These are phyloP conservation scores for Ceriops decandra DNA, from an alignment of 345 rosid species.

Conservation along the genomic window DNA sequence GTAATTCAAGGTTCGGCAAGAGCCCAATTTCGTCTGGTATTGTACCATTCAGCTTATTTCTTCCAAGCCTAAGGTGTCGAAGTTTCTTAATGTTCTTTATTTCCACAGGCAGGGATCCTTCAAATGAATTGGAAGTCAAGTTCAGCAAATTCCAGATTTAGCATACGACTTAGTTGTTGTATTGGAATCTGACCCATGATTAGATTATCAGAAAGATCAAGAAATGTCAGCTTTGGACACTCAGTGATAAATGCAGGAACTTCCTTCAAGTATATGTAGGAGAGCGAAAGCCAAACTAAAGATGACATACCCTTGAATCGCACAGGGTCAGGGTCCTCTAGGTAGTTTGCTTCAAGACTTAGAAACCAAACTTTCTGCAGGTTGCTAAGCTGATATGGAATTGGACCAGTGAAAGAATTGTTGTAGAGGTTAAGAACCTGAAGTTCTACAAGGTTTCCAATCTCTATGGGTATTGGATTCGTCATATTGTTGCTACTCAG, in stretches of 20 bases:
- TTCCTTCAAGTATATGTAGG: slow-evolving; percentile 14
- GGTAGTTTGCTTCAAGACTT: slow-evolving; percentile 18
- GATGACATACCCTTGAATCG: slow-evolving; percentile 25
- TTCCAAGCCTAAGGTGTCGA: slow-evolving; percentile 30
- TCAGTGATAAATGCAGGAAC: slow-evolving; percentile 17
- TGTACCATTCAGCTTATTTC: slow-evolving; percentile 25
- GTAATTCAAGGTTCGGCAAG: slow-evolving; percentile 30
- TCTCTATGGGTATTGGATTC: slow-evolving; percentile 36
- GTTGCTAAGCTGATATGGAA: slow-evolving; percentile 29
- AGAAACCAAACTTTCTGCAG: slow-evolving; percentile 20
- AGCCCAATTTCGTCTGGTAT: slow-evolving; percentile 37
- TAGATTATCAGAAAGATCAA: slow-evolving; percentile 27
- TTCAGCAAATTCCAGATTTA: slow-evolving; percentile 28
- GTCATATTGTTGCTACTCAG: slow-evolving; percentile 36
- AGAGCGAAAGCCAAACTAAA: slow-evolving; percentile 18
- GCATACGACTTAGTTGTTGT: slow-evolving; percentile 13
- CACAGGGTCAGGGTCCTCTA: slow-evolving; percentile 20
- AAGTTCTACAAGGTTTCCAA: slow-evolving; percentile 33
- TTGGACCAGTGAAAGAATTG: slow-evolving; percentile 37
- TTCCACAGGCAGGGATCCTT: slow-evolving; percentile 34
- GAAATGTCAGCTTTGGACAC: slow-evolving; percentile 18
- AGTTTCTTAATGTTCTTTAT: slow-evolving; percentile 33
- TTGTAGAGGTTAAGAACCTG: slow-evolving; percentile 28
- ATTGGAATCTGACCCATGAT: slow-evolving; percentile 20
- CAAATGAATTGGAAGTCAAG: slow-evolving; percentile 32